phyloP scores from a whole-genome alignment of 2,329 filamentous ascomycete species.

The Pyrenochaeta sp. region DNA sequence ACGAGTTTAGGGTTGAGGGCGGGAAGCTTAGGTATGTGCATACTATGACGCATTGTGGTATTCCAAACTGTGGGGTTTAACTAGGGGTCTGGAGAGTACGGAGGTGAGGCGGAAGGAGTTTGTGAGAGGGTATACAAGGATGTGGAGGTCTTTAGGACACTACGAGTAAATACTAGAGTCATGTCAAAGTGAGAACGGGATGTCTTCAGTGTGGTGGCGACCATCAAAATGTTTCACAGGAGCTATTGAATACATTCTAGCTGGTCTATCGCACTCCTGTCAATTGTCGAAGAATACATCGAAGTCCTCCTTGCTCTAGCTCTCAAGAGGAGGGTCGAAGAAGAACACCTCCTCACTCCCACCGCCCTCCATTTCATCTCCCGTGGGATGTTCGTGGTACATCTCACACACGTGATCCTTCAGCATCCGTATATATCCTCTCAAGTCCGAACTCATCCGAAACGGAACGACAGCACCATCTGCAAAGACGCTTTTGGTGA shows the following conservation, averaged over 20 bases:
- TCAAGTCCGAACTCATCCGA: not conserved
- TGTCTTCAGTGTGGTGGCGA: too few relatives aligned
- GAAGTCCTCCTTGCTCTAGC: not conserved
- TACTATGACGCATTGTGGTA: conserved; percentile 38
- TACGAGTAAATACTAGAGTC: too few relatives aligned
- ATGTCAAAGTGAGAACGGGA: not conserved
- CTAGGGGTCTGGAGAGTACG: not conserved
- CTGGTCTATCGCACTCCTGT: not conserved
- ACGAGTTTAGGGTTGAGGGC: conserved; percentile 32
- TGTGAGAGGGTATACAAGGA: not conserved
- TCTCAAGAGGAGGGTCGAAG: not conserved
- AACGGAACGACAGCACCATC: not conserved
- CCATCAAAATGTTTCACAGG: not conserved
- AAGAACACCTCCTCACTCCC: not conserved
- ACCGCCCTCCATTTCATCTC: not conserved
- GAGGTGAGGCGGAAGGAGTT: not conserved
- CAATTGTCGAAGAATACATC: not conserved
- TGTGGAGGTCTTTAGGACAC: not conserved
- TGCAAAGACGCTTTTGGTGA: too few relatives aligned
- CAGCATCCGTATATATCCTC: not conserved
- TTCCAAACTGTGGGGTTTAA: conserved; percentile 28
- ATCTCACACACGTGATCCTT: not conserved
- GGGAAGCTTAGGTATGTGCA: conserved; percentile 38
- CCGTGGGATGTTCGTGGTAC: not conserved
- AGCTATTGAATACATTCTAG: not conserved